Conservation (phyloP, 495 filamentous ascomycete genomes). For the Neurospora sp. region DNA sequence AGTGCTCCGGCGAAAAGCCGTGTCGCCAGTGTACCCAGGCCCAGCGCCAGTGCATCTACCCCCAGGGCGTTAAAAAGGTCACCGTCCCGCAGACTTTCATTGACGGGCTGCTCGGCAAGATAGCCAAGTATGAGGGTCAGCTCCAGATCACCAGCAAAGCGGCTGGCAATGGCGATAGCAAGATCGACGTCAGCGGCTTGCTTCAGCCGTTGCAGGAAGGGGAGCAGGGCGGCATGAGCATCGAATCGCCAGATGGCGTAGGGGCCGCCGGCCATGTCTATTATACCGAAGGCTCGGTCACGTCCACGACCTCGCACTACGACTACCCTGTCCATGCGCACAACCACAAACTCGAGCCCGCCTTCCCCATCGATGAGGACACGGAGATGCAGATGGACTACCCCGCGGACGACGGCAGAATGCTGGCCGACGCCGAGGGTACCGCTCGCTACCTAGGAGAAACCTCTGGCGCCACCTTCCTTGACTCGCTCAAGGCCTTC, state of each 20-base stretch:
- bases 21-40: constrained; percentile 23
- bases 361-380: constrained; percentile 5
- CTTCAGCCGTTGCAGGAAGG: neutral
- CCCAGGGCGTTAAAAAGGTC: constrained; percentile 18
- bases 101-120: constrained; percentile 17
- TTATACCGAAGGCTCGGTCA: neutral
- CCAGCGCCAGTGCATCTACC: constrained; percentile 26
- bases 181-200: neutral
- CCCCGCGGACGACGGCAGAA: constrained; percentile 14
- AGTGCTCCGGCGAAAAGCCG: constrained; percentile 30
- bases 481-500: constrained; percentile 28
- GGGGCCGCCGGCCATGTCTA: neutral
- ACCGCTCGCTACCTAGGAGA: constrained; percentile 26
- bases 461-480: constrained; percentile 30
- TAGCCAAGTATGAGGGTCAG: constrained; percentile 11
- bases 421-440: constrained; percentile 26
- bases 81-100: constrained; percentile 19
- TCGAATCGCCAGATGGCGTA: neutral
- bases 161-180: constrained; percentile 7
- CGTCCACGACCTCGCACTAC: constrained; percentile 1
- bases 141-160: constrained; percentile 7
- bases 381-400: constrained; percentile 3
- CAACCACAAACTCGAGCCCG: constrained; percentile 1
- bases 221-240: neutral
- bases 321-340: neutral